phyloP scores from a whole-genome alignment of 1,284 basidiomycete species.

The Cryptococcus sp. region DNA sequence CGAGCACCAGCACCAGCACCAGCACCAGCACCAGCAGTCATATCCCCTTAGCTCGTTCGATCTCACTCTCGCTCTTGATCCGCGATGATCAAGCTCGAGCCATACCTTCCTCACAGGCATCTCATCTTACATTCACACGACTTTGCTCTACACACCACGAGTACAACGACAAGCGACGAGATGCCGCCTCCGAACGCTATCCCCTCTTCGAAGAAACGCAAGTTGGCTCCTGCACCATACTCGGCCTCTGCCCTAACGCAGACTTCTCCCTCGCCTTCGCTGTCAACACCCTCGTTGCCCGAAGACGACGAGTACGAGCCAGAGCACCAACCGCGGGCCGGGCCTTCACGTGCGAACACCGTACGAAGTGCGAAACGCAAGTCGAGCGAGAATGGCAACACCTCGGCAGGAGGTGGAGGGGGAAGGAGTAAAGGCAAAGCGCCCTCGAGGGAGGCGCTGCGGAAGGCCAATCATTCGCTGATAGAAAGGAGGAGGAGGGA shows the following conservation, averaged over 20 bases:
- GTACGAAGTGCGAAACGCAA: not conserved
- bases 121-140: no score
- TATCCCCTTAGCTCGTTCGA: no score
- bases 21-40: no score
- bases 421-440: not conserved
- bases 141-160: not conserved
- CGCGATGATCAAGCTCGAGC: no score
- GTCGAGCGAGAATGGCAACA: not conserved
- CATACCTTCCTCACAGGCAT: no score
- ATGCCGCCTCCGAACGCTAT: conserved; percentile 28
- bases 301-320: conserved; percentile 37
- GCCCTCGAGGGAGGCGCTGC: conserved; percentile 42
- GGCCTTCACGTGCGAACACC: not conserved
- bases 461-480: conserved; percentile 52
- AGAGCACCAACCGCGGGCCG: not conserved
- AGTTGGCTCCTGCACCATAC: conserved; percentile 22
- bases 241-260: conserved; percentile 4
- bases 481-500: conserved; percentile 52
- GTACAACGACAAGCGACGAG: not conserved
- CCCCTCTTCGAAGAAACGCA: conserved; percentile 20
- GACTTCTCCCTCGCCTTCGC: conserved; percentile 20
- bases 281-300: conserved; percentile 9
- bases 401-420: not conserved
- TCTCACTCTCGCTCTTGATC: no score
- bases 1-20: no score